phyloP scores from a whole-genome alignment of 768 basidiomycete genomes.

The Paxillus involutus region DNA sequence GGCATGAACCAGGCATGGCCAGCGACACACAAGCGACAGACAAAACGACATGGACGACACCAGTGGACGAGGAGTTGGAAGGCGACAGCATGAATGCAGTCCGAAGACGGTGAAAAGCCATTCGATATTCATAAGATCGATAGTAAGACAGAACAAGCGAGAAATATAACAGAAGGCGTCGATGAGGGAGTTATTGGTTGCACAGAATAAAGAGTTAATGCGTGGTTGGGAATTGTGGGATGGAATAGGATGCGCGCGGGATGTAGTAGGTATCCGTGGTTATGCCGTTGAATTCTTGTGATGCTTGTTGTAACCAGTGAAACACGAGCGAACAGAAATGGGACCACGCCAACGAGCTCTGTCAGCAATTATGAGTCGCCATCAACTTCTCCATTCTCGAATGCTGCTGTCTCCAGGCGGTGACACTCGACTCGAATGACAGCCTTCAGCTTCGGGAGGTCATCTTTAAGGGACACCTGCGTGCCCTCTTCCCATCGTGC shows the following conservation, averaged over 20 bases:
- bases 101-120: not conserved
- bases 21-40: not conserved
- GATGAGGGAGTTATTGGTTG: conserved; percentile 26
- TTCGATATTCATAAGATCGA: not conserved
- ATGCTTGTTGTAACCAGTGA: conserved; percentile 9
- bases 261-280: conserved; percentile 25
- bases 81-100: conserved; percentile 5
- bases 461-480: conserved; percentile 56
- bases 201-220: conserved; percentile 28
- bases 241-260: conserved; percentile 20
- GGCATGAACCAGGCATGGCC: not conserved
- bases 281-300: conserved; percentile 24
- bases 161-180: conserved; percentile 6
- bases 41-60: conserved; percentile 20
- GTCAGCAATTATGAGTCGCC: conserved; percentile 15
- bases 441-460: conserved; percentile 44
- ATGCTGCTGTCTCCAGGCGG: conserved; percentile 12
- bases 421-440: conserved; percentile 20
- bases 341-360: not conserved
- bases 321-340: not conserved
- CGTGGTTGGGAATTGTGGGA: conserved; percentile 13
- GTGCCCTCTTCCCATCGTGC: conserved; percentile 67
- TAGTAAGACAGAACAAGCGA: conserved; percentile 24
- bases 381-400: conserved; percentile 7
- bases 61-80: conserved; percentile 3